Percentiles rank a stretch among this genome's conserved stretches.
Conservation (phyloP, 805 yeast species). For the Starmerella davenportii region DNA sequence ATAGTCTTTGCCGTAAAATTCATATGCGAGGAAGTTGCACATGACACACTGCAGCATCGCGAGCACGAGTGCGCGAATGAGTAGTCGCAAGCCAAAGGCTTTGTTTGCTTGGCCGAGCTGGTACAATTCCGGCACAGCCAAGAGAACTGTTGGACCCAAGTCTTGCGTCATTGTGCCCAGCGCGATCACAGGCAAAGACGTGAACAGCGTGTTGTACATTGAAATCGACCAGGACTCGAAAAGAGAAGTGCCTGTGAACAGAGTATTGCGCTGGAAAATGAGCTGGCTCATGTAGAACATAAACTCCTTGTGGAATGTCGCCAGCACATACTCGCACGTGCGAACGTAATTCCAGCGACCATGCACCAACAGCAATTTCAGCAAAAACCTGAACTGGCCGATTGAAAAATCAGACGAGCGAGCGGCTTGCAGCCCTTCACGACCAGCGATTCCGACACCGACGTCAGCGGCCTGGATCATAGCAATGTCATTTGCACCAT, state of each 20-base stretch:
- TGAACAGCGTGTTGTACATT: conserved; percentile 91
- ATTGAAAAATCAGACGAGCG: conserved; percentile 86
- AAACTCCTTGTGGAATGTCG: conserved; percentile 89
- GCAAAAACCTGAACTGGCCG: conserved; percentile 76
- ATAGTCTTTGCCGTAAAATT: conserved; percentile 47
- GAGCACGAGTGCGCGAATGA: conserved; percentile 58
- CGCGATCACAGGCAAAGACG: conserved; percentile 78
- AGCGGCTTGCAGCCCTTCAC: conserved; percentile 94
- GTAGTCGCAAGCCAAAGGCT: conserved; percentile 53
- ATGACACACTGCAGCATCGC: conserved; percentile 59
- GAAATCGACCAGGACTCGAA: conserved; percentile 94
- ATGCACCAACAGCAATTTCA: conserved; percentile 74
- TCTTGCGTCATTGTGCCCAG: conserved; percentile 94
- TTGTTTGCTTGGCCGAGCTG: conserved; percentile 53
- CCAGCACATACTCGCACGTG: conserved; percentile 75
- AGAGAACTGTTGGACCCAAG: conserved; percentile 64
- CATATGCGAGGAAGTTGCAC: conserved; percentile 47
- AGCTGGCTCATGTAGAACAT: conserved; percentile 79
- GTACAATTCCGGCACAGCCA: conserved; percentile 86
- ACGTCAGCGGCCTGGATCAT: conserved; percentile 98
- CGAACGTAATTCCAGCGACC: conserved; percentile 91
- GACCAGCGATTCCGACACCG: conserved; percentile 94
- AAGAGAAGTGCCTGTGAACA: conserved; percentile 82
- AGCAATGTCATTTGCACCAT: conserved; percentile 98
- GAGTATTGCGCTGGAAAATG: conserved; percentile 64